Base-by-base conservation (phyloP, 768 basidiomycete species). In the Russula foetens region DNA sequence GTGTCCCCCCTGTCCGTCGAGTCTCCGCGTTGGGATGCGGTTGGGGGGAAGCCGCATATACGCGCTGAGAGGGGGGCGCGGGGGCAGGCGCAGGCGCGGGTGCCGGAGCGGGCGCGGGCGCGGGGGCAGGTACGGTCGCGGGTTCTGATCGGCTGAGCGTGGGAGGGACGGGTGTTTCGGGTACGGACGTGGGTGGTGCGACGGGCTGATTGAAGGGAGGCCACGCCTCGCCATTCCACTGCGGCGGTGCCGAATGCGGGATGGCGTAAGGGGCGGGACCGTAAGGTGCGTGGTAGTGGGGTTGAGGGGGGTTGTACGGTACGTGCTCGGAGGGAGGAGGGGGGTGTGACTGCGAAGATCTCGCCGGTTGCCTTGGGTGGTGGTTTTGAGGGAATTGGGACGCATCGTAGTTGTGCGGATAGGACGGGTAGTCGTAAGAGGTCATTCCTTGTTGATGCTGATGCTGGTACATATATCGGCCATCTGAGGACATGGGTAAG, bases 381-480 rank as follows among this genome's bases (percentile, higher is more conserved):
- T 65, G 60, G 59, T 58, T 62, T 55, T 69, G 71, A 51, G 71
- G 59, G 55, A 66, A 71, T 51, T 71, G 69, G 7, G 61, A 59
- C n/a, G 65, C 58, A 38, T 69, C 69, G 59, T 73, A 73, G 62
- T 69, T 59, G 44, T 68, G 33, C 45, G 72, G 52, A 59, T 81
- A 79, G 57, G 76, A 70, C 31, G 77, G 50, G 69, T 83, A 84
- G 63, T 80, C 80, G 69, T 86, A 85, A 59, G 75, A 71, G 33
- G 72, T 66, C 57, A 74, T 74, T 39, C 73, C 69, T 35, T 75
- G 75, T 21, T 78, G 74, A 60, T 77, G 72, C 55, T 53, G 52
- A 23, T 77, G 39, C 39, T 41, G 76, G 69, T 86, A 85, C 70
- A 83, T 74, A 67, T 83, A 83, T 60, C 79, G 76, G 54, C 77